Base-by-base conservation (phyloP, 352 stramenopile genomes). In the Elongisporangium undulatum region DNA sequence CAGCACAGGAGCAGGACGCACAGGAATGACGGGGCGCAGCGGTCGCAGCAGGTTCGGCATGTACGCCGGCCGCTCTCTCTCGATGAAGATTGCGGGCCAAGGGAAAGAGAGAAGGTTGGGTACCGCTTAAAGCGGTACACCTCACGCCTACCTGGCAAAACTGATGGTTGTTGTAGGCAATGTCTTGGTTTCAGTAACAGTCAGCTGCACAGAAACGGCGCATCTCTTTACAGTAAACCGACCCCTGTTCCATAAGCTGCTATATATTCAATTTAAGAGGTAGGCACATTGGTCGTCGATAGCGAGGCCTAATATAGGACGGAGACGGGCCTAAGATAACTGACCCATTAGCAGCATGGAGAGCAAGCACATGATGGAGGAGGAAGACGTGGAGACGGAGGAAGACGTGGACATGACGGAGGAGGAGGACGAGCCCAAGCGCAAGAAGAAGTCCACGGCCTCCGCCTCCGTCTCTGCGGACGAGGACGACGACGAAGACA, bases 401-500 rank as follows among this genome's bases (percentile, higher is more conserved):
- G 68, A 64, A n/a, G 68, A 73, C 10, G 60, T 53, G 20, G 72
- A 84, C 15, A 63, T 72, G 50, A 84, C 70, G n/a, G 78, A 81
- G 34, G 78, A 89, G 29, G 79, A 89, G 12, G 80, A 86, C 10
- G 56, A 53, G 34, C 69, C 74, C 59, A 58, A 74, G 45, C 72
- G 62, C 34, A 76, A 45, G 12, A 45, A 45, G 34, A 45, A 45
- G 34, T 1, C 34, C 34, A 45, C 10, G 3, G 26, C 26, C 3
- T 38, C 26, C 26, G 34, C 34, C 9, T 45, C 34, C 4, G 34
- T 45, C 9, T 45, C 74, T 16, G 74, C 73, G 0, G 73, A 85
- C 16, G 66, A 79, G 9, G 78, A 79, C 12, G 75, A 87, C 2
- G 77, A 88, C 0, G 77, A 91, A 6, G 64, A 72, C 13, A 64